Evolutionary conservation across 768 basidiomycete genomes (phyloP).

Genomic region (Naganishia vishniacii): DNA sequence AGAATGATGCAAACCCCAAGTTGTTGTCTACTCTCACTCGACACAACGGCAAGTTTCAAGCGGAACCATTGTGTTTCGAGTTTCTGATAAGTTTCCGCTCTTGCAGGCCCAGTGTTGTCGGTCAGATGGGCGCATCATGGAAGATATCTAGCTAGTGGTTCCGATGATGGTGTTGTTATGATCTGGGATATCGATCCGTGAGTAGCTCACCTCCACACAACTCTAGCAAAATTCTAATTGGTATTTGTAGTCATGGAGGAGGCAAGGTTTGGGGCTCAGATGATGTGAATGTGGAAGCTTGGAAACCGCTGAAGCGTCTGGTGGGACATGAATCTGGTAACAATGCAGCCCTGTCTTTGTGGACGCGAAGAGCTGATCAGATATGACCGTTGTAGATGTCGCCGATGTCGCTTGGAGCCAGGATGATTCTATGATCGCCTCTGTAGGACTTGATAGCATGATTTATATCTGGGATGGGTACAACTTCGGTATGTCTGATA

Average conservation of each 20-base stretch:
- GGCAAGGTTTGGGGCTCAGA: conserved; percentile 91
- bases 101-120: conserved; percentile 67
- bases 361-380: too few relatives aligned
- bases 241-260: conserved; percentile 58
- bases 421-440: conserved; percentile 83
- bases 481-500: conserved; percentile 64
- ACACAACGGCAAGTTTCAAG: conserved; percentile 64
- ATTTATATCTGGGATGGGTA: conserved; percentile 91
- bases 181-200: conserved; percentile 96
- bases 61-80: too few relatives aligned
- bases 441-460: conserved; percentile 84
- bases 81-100: not conserved
- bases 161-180: conserved; percentile 92
- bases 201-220: conserved; percentile 48
- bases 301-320: conserved; percentile 87
- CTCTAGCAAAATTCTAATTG: not conserved
- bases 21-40: conserved; percentile 82
- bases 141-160: conserved; percentile 87
- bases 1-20: conserved; percentile 67
- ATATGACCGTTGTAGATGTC: conserved; percentile 60
- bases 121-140: conserved; percentile 93
- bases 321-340: conserved; percentile 91
- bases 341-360: too few relatives aligned
- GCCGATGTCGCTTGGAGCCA: conserved; percentile 93
- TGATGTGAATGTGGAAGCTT: conserved; percentile 92